Evolutionary conservation across 345 rosid species (phyloP).

Genomic region (Salix suchowensis): DNA sequence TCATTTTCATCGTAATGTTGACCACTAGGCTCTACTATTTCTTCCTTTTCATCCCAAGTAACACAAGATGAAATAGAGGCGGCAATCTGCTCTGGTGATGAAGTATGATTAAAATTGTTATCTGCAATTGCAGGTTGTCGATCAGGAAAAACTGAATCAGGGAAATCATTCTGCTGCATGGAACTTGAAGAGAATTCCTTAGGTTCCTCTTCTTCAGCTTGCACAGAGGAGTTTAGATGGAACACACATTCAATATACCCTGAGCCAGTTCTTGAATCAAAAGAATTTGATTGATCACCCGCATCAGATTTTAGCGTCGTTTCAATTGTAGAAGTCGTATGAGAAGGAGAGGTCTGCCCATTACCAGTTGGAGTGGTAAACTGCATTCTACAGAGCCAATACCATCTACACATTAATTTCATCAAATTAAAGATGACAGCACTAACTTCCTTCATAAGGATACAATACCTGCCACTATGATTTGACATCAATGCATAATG

Average conservation of each 20-base stretch:
- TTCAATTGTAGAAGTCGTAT: slow-evolving; percentile 38
- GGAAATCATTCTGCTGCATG: slow-evolving; percentile 35
- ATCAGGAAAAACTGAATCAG: slow-evolving; percentile 39
- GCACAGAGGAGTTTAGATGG: slow-evolving; percentile 39
- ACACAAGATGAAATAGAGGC: slow-evolving; percentile 46
- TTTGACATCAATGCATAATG: slow-evolving; percentile 10
- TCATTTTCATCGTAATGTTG: slow-evolving; percentile 30
- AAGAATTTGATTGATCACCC: slow-evolving; percentile 46
- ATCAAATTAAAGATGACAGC: slow-evolving; percentile 4
- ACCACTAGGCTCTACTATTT: slow-evolving; percentile 47
- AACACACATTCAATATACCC: slow-evolving; percentile 50
- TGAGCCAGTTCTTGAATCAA: slow-evolving; percentile 61
- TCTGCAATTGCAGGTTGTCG: slow-evolving; percentile 32
- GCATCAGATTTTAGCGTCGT: slow-evolving; percentile 47
- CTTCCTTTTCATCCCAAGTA: slow-evolving; percentile 81
- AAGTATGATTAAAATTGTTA: slow-evolving; percentile 30
- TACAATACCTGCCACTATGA: slow-evolving; percentile 46
- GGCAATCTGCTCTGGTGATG: slow-evolving; percentile 35
- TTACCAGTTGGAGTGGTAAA: slow-evolving; percentile 42
- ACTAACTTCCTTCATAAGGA: neutral
- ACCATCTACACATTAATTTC: slow-evolving; percentile 14
- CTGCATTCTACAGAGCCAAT: slow-evolving; percentile 51
- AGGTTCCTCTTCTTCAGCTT: slow-evolving; percentile 42
- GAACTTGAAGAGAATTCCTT: slow-evolving; percentile 39
- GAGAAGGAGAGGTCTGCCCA: slow-evolving; percentile 33